Conservation (phyloP, 805 yeast genomes). For the Spathaspora hagerdaliae region DNA sequence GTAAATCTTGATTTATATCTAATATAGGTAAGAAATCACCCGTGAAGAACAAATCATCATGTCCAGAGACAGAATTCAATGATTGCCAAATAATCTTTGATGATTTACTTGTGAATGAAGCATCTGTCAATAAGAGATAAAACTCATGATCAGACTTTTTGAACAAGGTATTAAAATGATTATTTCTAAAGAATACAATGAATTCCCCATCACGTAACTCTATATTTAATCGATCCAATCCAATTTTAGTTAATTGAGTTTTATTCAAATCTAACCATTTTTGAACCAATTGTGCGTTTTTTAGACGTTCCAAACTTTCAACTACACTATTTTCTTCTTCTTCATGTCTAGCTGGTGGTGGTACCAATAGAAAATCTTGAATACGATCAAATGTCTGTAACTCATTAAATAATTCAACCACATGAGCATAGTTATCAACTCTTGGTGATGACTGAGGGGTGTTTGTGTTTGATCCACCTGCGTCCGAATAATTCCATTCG, state of each 20-base stretch:
- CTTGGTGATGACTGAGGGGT: not conserved
- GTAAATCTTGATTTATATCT: conserved; percentile 15
- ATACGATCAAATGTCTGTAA: conserved; percentile 47
- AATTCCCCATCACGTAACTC: conserved; percentile 50
- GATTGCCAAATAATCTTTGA: conserved; percentile 76
- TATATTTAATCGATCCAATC: conserved; percentile 47
- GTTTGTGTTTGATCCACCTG: not conserved
- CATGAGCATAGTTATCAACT: conserved; percentile 11
- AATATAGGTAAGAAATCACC: conserved; percentile 57
- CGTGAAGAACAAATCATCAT: conserved; percentile 62
- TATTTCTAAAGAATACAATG: conserved; percentile 80
- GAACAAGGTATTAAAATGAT: conserved; percentile 76
- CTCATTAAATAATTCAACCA: conserved; percentile 16
- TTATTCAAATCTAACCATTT: conserved; percentile 54
- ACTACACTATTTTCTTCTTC: conserved; percentile 8
- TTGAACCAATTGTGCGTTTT: conserved; percentile 15
- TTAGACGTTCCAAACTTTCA: conserved; percentile 6
- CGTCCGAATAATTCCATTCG: not conserved
- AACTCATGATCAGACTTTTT: conserved; percentile 47
- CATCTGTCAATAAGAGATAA: conserved; percentile 70
- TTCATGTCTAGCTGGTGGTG: not conserved
- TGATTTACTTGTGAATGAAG: conserved; percentile 50
- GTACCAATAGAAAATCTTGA: conserved; percentile 48
- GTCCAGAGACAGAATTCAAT: conserved; percentile 61
- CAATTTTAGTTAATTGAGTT: conserved; percentile 73